Conservation (phyloP, 176 grass and related monocot species). For the Eleusine indica region DNA sequence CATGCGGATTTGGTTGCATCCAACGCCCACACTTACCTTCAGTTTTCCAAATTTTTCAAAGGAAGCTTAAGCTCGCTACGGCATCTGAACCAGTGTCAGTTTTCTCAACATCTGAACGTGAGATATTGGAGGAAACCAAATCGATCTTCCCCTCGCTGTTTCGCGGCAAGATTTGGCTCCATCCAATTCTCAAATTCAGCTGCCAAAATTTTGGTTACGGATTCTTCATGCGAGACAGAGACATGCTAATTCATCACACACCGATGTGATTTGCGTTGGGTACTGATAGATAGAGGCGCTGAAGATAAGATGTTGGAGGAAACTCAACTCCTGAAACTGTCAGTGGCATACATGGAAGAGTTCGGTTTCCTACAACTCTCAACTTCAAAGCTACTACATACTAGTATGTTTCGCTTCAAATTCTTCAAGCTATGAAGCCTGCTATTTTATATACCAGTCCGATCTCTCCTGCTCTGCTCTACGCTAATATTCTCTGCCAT, state of each 20-base stretch:
- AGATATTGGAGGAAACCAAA: constrained; percentile 66
- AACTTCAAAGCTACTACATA: background rate
- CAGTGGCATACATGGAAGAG: too few species aligned
- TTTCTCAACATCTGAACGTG: constrained; percentile 33
- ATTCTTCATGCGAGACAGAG: background rate
- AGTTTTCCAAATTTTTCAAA: constrained; percentile 25
- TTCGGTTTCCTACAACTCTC: too few species aligned
- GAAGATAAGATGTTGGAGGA: too few species aligned
- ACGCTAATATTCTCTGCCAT: too few species aligned
- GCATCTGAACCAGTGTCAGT: background rate
- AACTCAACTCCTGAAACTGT: too few species aligned
- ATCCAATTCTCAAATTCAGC: constrained; percentile 52
- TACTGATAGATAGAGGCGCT: constrained; percentile 14
- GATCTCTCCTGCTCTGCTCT: too few species aligned
- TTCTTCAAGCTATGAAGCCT: too few species aligned
- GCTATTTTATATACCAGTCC: too few species aligned
- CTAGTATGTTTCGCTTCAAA: too few species aligned
- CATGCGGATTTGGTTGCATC: too few species aligned
- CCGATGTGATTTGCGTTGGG: background rate
- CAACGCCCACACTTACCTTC: constrained; percentile 25
- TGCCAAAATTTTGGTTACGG: constrained; percentile 6
- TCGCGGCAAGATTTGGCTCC: constrained; percentile 32
- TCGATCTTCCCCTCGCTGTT: background rate
- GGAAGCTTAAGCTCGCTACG: background rate
- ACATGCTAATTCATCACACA: background rate